phyloP scores from a whole-genome alignment of 1,284 basidiomycete genomes.

The Naganishia albida region DNA sequence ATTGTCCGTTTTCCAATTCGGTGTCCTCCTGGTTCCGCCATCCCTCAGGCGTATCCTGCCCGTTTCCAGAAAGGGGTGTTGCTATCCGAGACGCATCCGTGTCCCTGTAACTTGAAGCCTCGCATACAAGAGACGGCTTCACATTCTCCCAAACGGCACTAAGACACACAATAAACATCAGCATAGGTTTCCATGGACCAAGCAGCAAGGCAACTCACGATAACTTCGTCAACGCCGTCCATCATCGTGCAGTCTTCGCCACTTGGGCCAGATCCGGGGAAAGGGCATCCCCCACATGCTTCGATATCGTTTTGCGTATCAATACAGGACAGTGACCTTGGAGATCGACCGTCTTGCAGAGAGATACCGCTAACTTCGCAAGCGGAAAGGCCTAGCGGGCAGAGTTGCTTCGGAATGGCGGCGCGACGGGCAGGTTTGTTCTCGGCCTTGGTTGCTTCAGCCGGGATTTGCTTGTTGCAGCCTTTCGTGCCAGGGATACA shows the following conservation, averaged over 20 bases:
- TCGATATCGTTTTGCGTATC: slow-evolving; percentile 11
- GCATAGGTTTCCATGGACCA: background rate
- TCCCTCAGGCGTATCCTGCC: background rate
- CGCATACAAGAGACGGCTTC: slow-evolving; percentile 20
- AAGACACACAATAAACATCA: background rate
- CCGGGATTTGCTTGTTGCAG: background rate
- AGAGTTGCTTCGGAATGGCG: background rate
- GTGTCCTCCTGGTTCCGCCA: too few relatives aligned
- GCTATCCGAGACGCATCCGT: background rate
- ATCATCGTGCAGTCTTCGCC: slow-evolving; percentile 12
- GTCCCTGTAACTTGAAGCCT: slow-evolving; percentile 3
- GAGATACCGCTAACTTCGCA: slow-evolving; percentile 4
- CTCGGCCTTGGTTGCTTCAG: background rate
- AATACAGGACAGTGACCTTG: slow-evolving; percentile 8
- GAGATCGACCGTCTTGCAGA: background rate
- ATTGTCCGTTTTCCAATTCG: too few relatives aligned
- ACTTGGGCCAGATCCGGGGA: background rate
- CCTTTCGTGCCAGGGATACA: background rate
- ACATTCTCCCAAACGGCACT: slow-evolving; percentile 11
- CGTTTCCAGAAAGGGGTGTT: slow-evolving; percentile 12
- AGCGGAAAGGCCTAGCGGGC: background rate
- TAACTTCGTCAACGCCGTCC: slow-evolving; percentile 17
- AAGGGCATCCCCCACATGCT: slow-evolving; percentile 12
- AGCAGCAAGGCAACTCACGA: background rate
- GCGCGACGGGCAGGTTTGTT: slow-evolving; percentile 1